Evolutionary conservation across 78 protist species (phyloP).

Genomic region (Thecamonas trahens): DNA sequence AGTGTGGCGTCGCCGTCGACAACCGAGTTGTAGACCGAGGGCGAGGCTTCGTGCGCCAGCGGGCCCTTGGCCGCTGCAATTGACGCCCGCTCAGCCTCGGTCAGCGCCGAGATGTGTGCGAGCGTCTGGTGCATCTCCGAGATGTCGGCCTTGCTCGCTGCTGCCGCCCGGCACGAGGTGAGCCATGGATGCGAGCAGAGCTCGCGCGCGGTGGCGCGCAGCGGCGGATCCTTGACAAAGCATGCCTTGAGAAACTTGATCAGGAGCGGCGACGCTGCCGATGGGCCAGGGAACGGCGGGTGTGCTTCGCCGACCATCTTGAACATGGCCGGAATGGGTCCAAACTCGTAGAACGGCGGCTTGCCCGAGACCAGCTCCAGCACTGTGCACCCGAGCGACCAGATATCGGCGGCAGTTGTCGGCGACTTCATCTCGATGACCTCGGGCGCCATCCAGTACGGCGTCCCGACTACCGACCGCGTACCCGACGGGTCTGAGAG

Average conservation of each 20-base stretch:
- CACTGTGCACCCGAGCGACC: slow-evolving; percentile 35
- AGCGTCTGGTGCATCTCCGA: no score
- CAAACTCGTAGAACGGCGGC: slow-evolving; percentile 25
- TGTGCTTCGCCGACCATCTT: slow-evolving; percentile 3
- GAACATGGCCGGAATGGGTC: neutral
- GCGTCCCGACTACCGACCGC: slow-evolving; percentile 18
- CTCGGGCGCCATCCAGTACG: slow-evolving; percentile 58
- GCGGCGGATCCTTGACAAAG: slow-evolving; percentile 38
- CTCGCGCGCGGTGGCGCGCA: slow-evolving; percentile 30
- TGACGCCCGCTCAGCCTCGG: no score
- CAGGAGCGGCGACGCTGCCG: slow-evolving; percentile 14
- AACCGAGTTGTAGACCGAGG: no score
- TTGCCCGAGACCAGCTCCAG: slow-evolving; percentile 41
- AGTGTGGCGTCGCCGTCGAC: no score
- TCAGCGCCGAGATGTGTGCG: no score
- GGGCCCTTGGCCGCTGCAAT: no score
- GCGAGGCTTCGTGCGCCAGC: no score
- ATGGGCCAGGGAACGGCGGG: slow-evolving; percentile 28
- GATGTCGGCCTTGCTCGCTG: no score
- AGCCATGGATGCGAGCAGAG: slow-evolving; percentile 44
- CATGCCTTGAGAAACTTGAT: slow-evolving; percentile 32
- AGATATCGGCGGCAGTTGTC: slow-evolving; percentile 16
- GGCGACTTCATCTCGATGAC: slow-evolving; percentile 11
- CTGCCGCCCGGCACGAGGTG: no score
- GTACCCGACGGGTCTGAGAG: no score